Evolutionary conservation across 805 yeast genomes (phyloP).

Genomic region (Wickerhamomyces mucosus): DNA sequence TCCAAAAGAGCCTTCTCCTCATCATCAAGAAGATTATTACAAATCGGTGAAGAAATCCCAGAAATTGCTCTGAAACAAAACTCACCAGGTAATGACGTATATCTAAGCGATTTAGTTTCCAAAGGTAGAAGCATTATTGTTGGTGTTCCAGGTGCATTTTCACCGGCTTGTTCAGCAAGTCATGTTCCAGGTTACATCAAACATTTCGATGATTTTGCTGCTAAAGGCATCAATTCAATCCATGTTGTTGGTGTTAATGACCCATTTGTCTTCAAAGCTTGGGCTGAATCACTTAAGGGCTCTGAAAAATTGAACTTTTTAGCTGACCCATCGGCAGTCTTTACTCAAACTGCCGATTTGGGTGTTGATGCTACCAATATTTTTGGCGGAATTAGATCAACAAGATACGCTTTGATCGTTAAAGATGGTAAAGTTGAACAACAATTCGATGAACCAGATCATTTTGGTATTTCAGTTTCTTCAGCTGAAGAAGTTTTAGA

Average conservation of each 20-base stretch:
- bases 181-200: constrained; percentile 70
- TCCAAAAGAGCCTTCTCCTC: constrained; percentile 20
- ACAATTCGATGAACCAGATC: constrained; percentile 73
- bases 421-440: constrained; percentile 65
- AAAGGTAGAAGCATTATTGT: constrained; percentile 46
- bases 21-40: constrained; percentile 22
- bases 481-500: constrained; percentile 30
- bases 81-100: constrained; percentile 55
- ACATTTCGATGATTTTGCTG: constrained; percentile 39
- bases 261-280: constrained; percentile 75
- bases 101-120: constrained; percentile 38
- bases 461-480: constrained; percentile 51
- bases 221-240: constrained; percentile 54
- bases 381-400: constrained; percentile 69
- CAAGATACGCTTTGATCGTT: constrained; percentile 67
- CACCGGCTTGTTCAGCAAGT: constrained; percentile 66
- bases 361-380: constrained; percentile 66
- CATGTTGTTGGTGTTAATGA: constrained; percentile 78
- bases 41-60: constrained; percentile 59
- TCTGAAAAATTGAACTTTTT: constrained; percentile 39
- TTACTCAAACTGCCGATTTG: constrained; percentile 54
- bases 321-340: constrained; percentile 75
- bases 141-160: constrained; percentile 70
- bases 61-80: constrained; percentile 40
- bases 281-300: constrained; percentile 38